Evolutionary conservation across 805 yeast species (phyloP).

Genomic region (Torulaspora microellipsoides): DNA sequence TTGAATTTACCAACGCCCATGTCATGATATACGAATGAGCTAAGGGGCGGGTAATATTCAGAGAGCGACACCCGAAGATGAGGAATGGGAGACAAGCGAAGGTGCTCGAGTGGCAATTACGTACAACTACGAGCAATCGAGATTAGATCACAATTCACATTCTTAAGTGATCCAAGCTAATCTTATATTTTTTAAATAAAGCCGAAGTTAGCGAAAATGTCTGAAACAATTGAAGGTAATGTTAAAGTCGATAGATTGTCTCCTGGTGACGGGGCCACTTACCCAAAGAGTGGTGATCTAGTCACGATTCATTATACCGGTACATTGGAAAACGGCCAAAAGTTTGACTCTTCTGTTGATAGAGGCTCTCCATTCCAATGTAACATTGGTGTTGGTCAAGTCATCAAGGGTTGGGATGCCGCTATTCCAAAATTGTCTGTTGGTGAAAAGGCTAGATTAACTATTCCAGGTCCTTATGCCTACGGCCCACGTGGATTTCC

Average conservation of each 20-base stretch:
- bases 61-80: no score
- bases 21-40: no score
- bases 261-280: slow-evolving; percentile 78
- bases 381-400: slow-evolving; percentile 92
- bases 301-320: slow-evolving; percentile 96
- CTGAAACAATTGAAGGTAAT: slow-evolving; percentile 39
- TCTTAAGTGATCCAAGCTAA: no score
- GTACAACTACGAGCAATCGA: no score
- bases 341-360: slow-evolving; percentile 92
- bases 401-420: slow-evolving; percentile 94
- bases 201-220: slow-evolving; percentile 17
- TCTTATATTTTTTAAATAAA: no score
- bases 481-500: slow-evolving; percentile 96
- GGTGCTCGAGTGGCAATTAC: no score
- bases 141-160: no score
- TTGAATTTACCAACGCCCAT: no score
- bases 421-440: slow-evolving; percentile 88
- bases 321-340: slow-evolving; percentile 90
- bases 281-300: slow-evolving; percentile 81
- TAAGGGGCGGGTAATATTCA: no score
- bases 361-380: slow-evolving; percentile 95
- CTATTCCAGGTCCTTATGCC: slow-evolving; percentile 90
- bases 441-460: slow-evolving; percentile 89
- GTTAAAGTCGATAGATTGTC: slow-evolving; percentile 36
- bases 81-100: no score